phyloP scores from a whole-genome alignment of 208 protist species.

The Phytomonas sp. region DNA sequence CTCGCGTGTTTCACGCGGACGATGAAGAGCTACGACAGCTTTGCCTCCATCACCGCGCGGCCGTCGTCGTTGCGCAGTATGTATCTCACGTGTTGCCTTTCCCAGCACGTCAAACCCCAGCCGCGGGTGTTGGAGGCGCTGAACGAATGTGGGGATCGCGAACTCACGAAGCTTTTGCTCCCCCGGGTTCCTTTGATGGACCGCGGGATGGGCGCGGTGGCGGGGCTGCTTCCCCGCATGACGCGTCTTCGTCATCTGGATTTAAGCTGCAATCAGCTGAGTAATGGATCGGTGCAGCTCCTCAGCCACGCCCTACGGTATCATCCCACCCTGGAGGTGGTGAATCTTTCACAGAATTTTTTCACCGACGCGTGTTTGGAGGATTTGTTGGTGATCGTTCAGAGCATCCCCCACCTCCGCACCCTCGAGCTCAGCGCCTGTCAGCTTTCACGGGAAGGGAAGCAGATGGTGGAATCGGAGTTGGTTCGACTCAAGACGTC shows the following conservation, averaged over 20 bases:
- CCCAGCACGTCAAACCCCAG: constrained; percentile 30
- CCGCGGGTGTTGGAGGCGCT: constrained; percentile 24
- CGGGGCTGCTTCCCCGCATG: constrained; percentile 39
- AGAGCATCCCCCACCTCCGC: constrained; percentile 25
- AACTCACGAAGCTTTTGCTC: constrained; percentile 20
- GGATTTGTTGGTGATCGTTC: constrained; percentile 27
- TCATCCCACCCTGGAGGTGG: constrained; percentile 34
- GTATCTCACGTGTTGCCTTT: constrained; percentile 56
- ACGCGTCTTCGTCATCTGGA: constrained; percentile 41
- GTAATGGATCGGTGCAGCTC: constrained; percentile 22
- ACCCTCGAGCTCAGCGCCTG: constrained; percentile 27
- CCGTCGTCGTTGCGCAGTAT: constrained; percentile 33
- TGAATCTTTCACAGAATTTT: constrained; percentile 54
- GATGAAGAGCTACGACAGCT: constrained; percentile 26
- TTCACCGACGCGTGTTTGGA: constrained; percentile 26
- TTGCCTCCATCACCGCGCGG: constrained; percentile 15
- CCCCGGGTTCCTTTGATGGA: constrained; percentile 30
- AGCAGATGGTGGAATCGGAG: constrained; percentile 19
- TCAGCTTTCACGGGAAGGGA: constrained; percentile 19
- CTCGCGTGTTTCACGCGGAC: constrained; percentile 16
- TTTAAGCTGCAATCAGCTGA: constrained; percentile 44
- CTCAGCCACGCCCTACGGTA: constrained; percentile 18
- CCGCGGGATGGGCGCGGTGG: constrained; percentile 24
- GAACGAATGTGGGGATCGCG: constrained; percentile 9
- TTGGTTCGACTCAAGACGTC: constrained; percentile 13